These are phyloP conservation scores for Heimioporus retisporus DNA, from an alignment of 1,284 basidiomycete genomes.

Conservation along the genomic window DNA sequence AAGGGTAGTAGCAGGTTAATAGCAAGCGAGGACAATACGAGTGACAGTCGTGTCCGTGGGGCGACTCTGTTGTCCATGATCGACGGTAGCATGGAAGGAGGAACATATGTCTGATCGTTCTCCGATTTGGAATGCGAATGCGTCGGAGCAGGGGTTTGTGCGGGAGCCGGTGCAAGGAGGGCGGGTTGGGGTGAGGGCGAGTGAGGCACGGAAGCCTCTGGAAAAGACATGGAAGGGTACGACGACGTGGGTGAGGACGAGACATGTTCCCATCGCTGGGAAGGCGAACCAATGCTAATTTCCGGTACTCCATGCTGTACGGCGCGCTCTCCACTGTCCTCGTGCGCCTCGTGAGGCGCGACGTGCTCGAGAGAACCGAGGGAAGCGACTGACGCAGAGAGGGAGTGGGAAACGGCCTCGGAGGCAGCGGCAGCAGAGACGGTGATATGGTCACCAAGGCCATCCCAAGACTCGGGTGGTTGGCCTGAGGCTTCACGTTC, in stretches of 20 bases:
- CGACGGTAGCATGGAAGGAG: conserved; percentile 78
- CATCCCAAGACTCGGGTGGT: conserved; percentile 62
- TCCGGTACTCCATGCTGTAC: conserved; percentile 25
- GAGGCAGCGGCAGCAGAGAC: conserved; percentile 29
- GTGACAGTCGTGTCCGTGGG: conserved; percentile 71
- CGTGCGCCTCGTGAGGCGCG: conserved; percentile 51
- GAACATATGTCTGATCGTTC: conserved; percentile 37
- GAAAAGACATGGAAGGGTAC: conserved; percentile 80
- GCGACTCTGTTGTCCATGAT: conserved; percentile 81
- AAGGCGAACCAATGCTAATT: conserved; percentile 42
- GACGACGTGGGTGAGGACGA: conserved; percentile 74
- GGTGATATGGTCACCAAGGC: conserved; percentile 51
- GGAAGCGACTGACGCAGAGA: conserved; percentile 30
- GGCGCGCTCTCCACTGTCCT: conserved; percentile 40
- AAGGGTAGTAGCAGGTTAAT: conserved; percentile 97
- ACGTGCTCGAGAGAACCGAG: conserved; percentile 45
- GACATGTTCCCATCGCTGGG: conserved; percentile 79
- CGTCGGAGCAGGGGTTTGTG: conserved; percentile 28
- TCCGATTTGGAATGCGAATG: conserved; percentile 7
- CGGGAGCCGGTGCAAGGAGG: conserved; percentile 37
- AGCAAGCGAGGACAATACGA: conserved; percentile 85
- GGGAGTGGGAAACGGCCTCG: conserved; percentile 25
- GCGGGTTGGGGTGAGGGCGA: conserved; percentile 49
- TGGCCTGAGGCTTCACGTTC: conserved; percentile 50
- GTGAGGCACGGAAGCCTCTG: conserved; percentile 62